Conservation (phyloP, 2,329 filamentous ascomycete species). For the Trichoderma atrobrunneum region DNA sequence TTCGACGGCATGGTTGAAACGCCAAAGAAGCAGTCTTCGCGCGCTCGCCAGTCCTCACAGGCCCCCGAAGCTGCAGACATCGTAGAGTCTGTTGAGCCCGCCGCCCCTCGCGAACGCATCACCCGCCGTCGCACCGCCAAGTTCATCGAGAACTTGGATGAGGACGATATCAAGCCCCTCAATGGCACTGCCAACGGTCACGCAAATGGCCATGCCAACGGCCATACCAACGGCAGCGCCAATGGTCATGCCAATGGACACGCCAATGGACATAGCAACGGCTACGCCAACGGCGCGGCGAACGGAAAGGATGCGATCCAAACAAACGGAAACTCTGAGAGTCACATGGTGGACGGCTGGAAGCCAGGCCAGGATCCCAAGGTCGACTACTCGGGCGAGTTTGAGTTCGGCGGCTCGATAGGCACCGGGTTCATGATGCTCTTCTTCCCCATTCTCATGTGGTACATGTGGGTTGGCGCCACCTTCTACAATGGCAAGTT, state of each 20-base stretch:
- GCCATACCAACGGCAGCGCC: background rate
- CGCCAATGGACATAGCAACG: slow-evolving; percentile 12
- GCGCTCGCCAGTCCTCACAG: slow-evolving; percentile 50
- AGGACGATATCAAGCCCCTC: slow-evolving; percentile 28
- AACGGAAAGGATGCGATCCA: slow-evolving; percentile 22
- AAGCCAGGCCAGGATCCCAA: slow-evolving; percentile 58
- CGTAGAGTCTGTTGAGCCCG: slow-evolving; percentile 48
- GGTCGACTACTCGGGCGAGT: slow-evolving; percentile 60
- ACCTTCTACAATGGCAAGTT: slow-evolving; percentile 87
- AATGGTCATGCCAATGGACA: background rate
- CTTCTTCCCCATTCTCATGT: slow-evolving; percentile 92
- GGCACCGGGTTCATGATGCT: slow-evolving; percentile 85
- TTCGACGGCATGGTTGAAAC: slow-evolving; percentile 62
- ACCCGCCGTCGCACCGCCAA: slow-evolving; percentile 48
- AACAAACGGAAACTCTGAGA: slow-evolving; percentile 23
- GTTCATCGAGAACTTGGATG: slow-evolving; percentile 49
- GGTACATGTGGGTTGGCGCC: slow-evolving; percentile 98
- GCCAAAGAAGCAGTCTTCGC: slow-evolving; percentile 41
- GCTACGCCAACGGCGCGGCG: slow-evolving; percentile 23
- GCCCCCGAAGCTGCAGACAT: slow-evolving; percentile 44
- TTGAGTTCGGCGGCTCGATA: slow-evolving; percentile 85
- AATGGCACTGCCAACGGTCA: slow-evolving; percentile 32
- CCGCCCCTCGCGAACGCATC: slow-evolving; percentile 33
- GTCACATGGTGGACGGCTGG: slow-evolving; percentile 52
- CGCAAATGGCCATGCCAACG: slow-evolving; percentile 24